phyloP scores from a whole-genome alignment of 306 rosid species.

The Vachellia pachyceras region DNA sequence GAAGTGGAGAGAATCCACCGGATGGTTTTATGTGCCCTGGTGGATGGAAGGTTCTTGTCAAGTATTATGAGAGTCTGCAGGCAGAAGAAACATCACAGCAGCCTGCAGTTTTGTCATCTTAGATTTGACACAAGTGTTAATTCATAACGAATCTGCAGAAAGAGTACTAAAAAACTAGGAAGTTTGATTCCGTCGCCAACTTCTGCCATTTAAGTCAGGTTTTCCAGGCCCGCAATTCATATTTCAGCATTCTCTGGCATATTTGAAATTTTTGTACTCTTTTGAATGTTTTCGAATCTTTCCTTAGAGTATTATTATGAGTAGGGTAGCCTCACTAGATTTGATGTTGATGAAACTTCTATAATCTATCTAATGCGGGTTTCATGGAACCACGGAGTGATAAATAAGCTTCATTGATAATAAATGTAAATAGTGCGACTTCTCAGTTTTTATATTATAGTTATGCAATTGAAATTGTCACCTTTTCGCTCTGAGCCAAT shows the following conservation, averaged over 20 bases:
- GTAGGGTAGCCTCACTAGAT: not conserved
- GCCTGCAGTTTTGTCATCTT: slow-evolving; percentile 65
- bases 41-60: slow-evolving; percentile 93
- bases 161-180: slow-evolving; percentile 18
- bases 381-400: not conserved
- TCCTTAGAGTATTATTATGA: slow-evolving; percentile 10
- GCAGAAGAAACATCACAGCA: slow-evolving; percentile 65
- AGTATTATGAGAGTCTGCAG: slow-evolving; percentile 84
- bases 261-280: slow-evolving; percentile 37
- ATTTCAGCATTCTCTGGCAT: slow-evolving; percentile 36
- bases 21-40: slow-evolving; percentile 97
- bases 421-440: not conserved
- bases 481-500: not conserved
- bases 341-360: slow-evolving; percentile 18
- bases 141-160: slow-evolving; percentile 26
- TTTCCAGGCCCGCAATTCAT: slow-evolving; percentile 39
- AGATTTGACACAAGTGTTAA: slow-evolving; percentile 42
- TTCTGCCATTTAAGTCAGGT: slow-evolving; percentile 43
- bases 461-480: slow-evolving; percentile 15
- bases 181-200: slow-evolving; percentile 29
- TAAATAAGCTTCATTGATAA: not conserved
- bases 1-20: slow-evolving; percentile 87
- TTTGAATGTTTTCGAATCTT: slow-evolving; percentile 20
- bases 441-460: not conserved
- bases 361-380: not conserved